phyloP scores from a whole-genome alignment of 164 flowering plant genomes.

The Liquidambar formosana region DNA sequence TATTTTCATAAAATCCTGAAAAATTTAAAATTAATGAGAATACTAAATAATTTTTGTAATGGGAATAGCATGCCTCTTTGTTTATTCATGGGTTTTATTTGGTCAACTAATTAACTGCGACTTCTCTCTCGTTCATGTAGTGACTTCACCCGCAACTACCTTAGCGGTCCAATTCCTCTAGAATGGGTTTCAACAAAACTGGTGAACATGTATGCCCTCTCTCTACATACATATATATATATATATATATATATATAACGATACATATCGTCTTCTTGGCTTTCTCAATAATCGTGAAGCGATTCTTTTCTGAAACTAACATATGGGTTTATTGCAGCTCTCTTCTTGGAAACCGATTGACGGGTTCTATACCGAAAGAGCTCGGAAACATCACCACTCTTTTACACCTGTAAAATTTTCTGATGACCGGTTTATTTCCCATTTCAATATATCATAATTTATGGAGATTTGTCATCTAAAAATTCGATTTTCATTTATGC shows the following conservation, averaged over 20 bases:
- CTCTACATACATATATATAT: no score
- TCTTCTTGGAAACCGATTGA: no score
- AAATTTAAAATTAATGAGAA: no score
- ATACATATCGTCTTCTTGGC: no score
- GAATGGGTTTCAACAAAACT: slow-evolving; percentile 26
- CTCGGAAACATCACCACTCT: no score
- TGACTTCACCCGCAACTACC: no score
- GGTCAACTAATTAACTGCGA: slow-evolving; percentile 1
- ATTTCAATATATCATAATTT: not conserved
- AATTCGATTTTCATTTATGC: not conserved
- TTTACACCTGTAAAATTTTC: slow-evolving; percentile 1
- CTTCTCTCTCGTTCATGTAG: not conserved
- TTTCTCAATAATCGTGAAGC: not conserved
- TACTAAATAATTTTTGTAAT: no score
- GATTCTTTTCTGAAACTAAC: not conserved
- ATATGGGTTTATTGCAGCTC: slow-evolving; percentile 12
- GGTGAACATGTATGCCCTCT: slow-evolving; percentile 25
- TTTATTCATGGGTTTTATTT: no score
- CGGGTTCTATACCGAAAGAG: no score
- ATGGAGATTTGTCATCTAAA: not conserved
- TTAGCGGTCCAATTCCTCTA: slow-evolving; percentile 14
- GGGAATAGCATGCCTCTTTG: no score
- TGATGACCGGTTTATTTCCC: not conserved
- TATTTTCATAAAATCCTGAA: no score
- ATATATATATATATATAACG: no score